Conservation (phyloP, 305 asterid genomes). For the Fraxinus ornus region DNA sequence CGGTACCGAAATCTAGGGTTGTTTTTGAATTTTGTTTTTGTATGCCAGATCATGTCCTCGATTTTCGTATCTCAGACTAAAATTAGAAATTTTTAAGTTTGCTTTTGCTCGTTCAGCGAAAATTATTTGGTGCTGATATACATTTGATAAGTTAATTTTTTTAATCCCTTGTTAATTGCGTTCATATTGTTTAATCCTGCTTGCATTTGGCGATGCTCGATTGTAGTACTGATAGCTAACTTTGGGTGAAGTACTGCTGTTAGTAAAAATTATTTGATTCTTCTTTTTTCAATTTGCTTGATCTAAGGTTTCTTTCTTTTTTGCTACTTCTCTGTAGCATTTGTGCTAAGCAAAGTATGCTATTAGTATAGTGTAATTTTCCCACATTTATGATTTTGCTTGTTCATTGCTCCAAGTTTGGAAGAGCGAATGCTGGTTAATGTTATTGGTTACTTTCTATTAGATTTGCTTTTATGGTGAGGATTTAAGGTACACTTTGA, state of each 20-base stretch:
- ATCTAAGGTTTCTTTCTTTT: background rate
- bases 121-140: constrained; percentile 2
- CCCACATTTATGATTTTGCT: background rate
- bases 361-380: background rate
- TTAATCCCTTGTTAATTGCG: constrained; percentile 11
- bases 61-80: constrained; percentile 10
- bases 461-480: background rate
- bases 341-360: background rate
- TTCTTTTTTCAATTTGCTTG: background rate
- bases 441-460: background rate
- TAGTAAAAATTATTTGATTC: background rate
- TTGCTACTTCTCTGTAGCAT: background rate
- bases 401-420: background rate
- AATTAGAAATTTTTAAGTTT: background rate
- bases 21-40: background rate
- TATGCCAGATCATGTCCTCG: constrained; percentile 7
- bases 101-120: constrained; percentile 10
- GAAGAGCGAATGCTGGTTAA: background rate
- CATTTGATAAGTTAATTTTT: constrained; percentile 20
- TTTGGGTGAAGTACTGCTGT: background rate
- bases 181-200: constrained; percentile 16
- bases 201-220: constrained; percentile 5
- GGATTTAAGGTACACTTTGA: background rate
- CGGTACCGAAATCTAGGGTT: constrained; percentile 33
- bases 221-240: constrained; percentile 15